Conservation (phyloP, 208 protist species). For the Leishmania amazonensis region DNA sequence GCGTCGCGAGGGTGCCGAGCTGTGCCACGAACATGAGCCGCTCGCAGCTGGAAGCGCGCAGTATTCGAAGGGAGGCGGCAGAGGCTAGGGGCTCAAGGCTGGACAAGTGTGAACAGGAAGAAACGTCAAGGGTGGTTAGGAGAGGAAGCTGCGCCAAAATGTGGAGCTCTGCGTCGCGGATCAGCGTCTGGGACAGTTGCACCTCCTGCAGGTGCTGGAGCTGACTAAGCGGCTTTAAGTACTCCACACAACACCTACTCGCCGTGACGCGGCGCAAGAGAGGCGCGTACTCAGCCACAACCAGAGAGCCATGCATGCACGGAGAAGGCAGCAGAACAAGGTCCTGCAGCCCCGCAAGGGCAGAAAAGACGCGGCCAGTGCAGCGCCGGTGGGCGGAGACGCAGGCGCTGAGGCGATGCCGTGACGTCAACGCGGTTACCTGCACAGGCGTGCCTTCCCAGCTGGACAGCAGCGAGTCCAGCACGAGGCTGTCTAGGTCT, state of each 20-base stretch:
- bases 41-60: constrained; percentile 26
- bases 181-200: constrained; percentile 32
- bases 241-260: constrained; percentile 23
- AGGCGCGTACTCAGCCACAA: constrained; percentile 31
- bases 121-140: constrained; percentile 38
- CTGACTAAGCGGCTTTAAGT: constrained; percentile 29
- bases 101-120: constrained; percentile 42
- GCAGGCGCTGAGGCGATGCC: constrained; percentile 16
- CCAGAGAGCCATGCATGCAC: constrained; percentile 26
- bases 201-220: constrained; percentile 35
- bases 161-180: constrained; percentile 45
- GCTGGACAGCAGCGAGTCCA: constrained; percentile 15
- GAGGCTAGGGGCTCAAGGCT: constrained; percentile 37
- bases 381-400: constrained; percentile 10
- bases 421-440: constrained; percentile 17
- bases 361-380: constrained; percentile 12
- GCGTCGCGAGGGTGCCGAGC: constrained; percentile 20
- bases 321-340: constrained; percentile 29
- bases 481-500: constrained; percentile 14
- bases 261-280: constrained; percentile 32
- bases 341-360: constrained; percentile 15
- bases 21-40: constrained; percentile 26
- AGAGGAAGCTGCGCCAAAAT: constrained; percentile 37
- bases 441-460: constrained; percentile 23
- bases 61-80: constrained; percentile 15